Conservation (phyloP, 2,329 filamentous ascomycete genomes). For the Fusarium robinianum region DNA sequence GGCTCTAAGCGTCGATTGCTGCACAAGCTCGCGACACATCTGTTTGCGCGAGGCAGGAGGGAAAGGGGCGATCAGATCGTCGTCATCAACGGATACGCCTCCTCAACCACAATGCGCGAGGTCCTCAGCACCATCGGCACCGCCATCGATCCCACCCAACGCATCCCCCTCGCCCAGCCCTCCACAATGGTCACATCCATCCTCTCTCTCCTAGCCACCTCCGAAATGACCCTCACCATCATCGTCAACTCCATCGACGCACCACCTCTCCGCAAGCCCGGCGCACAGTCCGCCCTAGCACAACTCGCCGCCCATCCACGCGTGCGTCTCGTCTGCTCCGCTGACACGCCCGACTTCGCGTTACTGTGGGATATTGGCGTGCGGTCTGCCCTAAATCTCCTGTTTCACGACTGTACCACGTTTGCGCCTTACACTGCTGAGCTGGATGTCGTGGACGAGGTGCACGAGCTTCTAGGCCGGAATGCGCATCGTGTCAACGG, state of each 20-base stretch:
- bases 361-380: conserved; percentile 87
- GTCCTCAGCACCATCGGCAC: conserved; percentile 70
- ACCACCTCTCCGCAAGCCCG: conserved; percentile 70
- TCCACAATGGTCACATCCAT: conserved; percentile 70
- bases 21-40: conserved; percentile 74
- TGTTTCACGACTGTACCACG: conserved; percentile 94
- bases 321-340: conserved; percentile 76
- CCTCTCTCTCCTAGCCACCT: conserved; percentile 59
- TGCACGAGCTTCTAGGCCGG: conserved; percentile 83
- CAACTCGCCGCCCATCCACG: conserved; percentile 74
- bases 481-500: conserved; percentile 80
- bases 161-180: conserved; percentile 64
- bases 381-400: conserved; percentile 81
- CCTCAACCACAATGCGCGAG: conserved; percentile 68
- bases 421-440: conserved; percentile 76
- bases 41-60: conserved; percentile 46
- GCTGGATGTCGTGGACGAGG: conserved; percentile 84
- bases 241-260: conserved; percentile 89
- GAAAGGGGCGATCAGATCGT: conserved; percentile 61
- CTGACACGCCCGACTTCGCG: conserved; percentile 85
- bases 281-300: conserved; percentile 73
- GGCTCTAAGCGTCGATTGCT: conserved; percentile 83
- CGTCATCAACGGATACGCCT: conserved; percentile 83
- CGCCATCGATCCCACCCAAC: conserved; percentile 59
- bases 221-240: conserved; percentile 60